Percentiles rank a stretch among this genome's conserved stretches.
Evolutionary conservation across 2,329 filamentous ascomycete species (phyloP).

Genomic region (Fusarium staphyleae): DNA sequence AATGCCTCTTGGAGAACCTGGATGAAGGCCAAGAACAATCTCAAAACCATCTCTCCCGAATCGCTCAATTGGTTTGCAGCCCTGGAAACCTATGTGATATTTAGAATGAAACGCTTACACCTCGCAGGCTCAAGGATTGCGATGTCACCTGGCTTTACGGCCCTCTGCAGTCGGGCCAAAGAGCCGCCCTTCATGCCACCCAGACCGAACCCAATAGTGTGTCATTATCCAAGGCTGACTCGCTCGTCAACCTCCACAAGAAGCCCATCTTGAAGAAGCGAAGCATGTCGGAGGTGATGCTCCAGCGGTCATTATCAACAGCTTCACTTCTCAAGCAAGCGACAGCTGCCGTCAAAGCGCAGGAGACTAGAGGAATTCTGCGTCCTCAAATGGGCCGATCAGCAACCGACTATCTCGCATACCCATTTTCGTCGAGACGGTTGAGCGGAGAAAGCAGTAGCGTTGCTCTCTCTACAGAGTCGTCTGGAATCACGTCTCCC

Average conservation of each 20-base stretch:
- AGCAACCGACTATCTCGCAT: constrained; percentile 73
- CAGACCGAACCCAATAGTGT: constrained; percentile 52
- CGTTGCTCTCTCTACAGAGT: constrained; percentile 69
- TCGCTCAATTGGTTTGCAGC: constrained; percentile 82
- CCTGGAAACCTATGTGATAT: not conserved
- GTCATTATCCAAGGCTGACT: constrained; percentile 61
- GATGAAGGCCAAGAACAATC: constrained; percentile 88
- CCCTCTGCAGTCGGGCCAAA: constrained; percentile 78
- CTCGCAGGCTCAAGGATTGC: constrained; percentile 86
- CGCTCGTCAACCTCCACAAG: constrained; percentile 71
- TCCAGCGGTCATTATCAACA: constrained; percentile 85
- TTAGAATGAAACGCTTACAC: constrained; percentile 41
- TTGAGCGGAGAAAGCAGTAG: constrained; percentile 68
- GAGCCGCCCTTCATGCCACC: constrained; percentile 56
- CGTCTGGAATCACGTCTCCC: constrained; percentile 73
- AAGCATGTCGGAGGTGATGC: constrained; percentile 94
- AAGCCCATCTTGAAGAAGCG: constrained; percentile 97
- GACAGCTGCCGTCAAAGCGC: constrained; percentile 83
- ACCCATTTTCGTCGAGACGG: constrained; percentile 67
- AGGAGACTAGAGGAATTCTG: constrained; percentile 66
- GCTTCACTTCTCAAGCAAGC: constrained; percentile 91
- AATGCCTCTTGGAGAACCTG: constrained; percentile 98
- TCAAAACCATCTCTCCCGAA: constrained; percentile 89
- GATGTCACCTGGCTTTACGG: constrained; percentile 98
- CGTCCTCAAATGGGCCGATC: constrained; percentile 67